Conservation (phyloP, 148 eudicot species). For the Silene latifolia region DNA sequence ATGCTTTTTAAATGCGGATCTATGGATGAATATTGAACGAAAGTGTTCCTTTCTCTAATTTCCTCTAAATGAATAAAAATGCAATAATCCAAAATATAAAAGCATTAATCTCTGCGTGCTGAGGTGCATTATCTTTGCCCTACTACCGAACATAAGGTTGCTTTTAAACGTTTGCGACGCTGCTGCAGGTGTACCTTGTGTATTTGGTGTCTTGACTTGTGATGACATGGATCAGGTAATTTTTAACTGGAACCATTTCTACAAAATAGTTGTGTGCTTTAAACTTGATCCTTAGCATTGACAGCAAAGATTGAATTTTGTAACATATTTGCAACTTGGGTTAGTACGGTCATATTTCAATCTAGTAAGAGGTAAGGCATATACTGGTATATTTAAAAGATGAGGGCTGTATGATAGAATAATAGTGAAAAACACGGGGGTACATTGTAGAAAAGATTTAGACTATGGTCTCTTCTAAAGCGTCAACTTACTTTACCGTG, state of each 20-base stretch:
- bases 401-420: too few species aligned
- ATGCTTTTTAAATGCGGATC: background rate
- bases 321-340: background rate
- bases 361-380: too few species aligned
- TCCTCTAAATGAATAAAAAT: too few species aligned
- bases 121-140: background rate
- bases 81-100: too few species aligned
- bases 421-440: too few species aligned
- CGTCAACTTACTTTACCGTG: background rate
- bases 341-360: too few species aligned
- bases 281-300: background rate
- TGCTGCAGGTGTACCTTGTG: conserved; percentile 87
- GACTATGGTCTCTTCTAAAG: background rate
- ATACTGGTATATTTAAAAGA: too few species aligned
- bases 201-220: conserved; percentile 91
- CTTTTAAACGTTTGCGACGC: background rate
- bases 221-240: conserved; percentile 97
- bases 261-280: background rate
- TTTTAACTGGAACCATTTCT: background rate
- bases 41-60: too few species aligned
- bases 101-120: too few species aligned
- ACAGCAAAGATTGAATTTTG: background rate
- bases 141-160: background rate
- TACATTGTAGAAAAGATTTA: too few species aligned
- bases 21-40: background rate